These are phyloP conservation scores for Geotrichum europaeum DNA, from an alignment of 1,139 yeast genomes.

Conservation along the genomic window DNA sequence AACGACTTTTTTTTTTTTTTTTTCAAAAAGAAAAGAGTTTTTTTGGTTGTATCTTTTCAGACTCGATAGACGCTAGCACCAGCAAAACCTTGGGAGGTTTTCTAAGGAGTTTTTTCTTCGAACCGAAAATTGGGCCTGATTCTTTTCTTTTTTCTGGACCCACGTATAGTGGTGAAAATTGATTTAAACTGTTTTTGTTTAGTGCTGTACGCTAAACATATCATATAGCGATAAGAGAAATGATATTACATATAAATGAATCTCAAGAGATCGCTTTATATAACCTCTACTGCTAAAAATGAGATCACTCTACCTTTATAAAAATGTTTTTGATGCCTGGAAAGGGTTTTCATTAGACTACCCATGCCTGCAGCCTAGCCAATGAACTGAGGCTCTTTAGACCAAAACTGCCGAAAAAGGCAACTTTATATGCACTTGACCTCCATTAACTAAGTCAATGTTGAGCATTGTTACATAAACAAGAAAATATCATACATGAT, in stretches of 20 bases:
- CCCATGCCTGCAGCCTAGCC: background rate
- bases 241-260: too few species aligned
- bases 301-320: too few species aligned
- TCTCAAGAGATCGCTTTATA: too few species aligned
- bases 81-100: background rate
- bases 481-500: background rate
- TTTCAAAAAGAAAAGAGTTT: background rate
- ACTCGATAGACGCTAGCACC: background rate
- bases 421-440: background rate
- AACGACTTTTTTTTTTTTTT: background rate
- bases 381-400: background rate
- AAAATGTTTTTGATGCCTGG: too few species aligned
- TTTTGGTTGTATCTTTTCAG: background rate
- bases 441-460: background rate
- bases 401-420: background rate
- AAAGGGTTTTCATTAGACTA: too few species aligned
- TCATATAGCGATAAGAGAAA: too few species aligned
- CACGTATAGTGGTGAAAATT: too few species aligned
- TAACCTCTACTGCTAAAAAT: too few species aligned
- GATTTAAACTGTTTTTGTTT: too few species aligned
- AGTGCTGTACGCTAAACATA: too few species aligned
- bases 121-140: background rate
- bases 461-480: background rate
- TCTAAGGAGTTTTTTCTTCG: background rate
- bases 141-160: too few species aligned